phyloP scores from a whole-genome alignment of 2,329 filamentous ascomycete species.

The Daldinia sp. region DNA sequence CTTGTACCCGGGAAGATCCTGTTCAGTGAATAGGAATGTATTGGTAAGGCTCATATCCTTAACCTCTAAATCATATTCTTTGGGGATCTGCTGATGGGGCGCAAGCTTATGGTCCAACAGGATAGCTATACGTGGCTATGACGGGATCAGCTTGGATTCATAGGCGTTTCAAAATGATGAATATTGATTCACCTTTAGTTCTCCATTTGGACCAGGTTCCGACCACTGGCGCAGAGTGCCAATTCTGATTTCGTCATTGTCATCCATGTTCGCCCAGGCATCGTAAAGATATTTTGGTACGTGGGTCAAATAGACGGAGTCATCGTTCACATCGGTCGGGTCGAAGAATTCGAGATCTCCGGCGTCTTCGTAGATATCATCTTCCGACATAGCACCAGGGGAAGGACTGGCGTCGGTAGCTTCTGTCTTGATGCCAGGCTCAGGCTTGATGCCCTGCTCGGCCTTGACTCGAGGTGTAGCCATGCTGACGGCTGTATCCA shows the following conservation, averaged over 20 bases:
- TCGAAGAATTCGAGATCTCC: conserved; percentile 66
- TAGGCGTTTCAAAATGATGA: not conserved
- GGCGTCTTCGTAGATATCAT: conserved; percentile 72
- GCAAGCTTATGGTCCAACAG: conserved; percentile 70
- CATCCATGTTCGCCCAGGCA: conserved; percentile 77
- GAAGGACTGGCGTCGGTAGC: conserved; percentile 54
- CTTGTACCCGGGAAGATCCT: conserved; percentile 83
- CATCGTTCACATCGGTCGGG: conserved; percentile 50
- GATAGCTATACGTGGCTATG: conserved; percentile 64
- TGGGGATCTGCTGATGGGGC: conserved; percentile 78
- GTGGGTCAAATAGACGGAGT: conserved; percentile 73
- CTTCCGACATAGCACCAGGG: conserved; percentile 62
- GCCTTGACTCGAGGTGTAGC: conserved; percentile 40
- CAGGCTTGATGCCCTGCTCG: conserved; percentile 39
- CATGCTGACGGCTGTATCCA: conserved; percentile 35
- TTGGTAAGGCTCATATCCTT: conserved; percentile 73
- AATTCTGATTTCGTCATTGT: conserved; percentile 82
- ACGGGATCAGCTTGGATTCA: conserved; percentile 4
- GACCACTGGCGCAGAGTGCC: conserved; percentile 74
- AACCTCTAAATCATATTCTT: conserved; percentile 85
- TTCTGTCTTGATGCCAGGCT: conserved; percentile 51
- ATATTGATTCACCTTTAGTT: conserved; percentile 42
- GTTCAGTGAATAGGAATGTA: conserved; percentile 92
- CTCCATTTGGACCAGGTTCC: conserved; percentile 61
- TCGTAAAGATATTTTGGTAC: conserved; percentile 84